Conservation (phyloP, 2,329 filamentous ascomycete genomes). For the Elsinoe ampelina region DNA sequence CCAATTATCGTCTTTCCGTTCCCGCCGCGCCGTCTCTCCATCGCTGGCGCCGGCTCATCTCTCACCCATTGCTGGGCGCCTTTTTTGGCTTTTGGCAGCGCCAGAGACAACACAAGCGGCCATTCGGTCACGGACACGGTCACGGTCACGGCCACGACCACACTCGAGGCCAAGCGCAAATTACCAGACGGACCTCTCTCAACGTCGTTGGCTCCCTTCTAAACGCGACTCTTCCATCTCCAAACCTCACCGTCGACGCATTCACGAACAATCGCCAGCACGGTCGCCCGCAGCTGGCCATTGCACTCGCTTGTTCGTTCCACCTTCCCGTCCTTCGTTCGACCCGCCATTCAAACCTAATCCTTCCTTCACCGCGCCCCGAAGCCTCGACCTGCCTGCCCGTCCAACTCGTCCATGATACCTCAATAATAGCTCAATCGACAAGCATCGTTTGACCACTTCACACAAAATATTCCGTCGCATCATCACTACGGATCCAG, state of each 20-base stretch:
- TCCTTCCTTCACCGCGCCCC: slow-evolving; percentile 11
- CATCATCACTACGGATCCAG: background rate
- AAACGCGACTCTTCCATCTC: background rate
- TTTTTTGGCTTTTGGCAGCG: slow-evolving; percentile 5
- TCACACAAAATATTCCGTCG: slow-evolving; percentile 1
- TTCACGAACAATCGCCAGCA: background rate
- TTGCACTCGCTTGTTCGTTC: slow-evolving; percentile 7
- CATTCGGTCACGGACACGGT: background rate
- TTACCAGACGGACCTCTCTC: background rate
- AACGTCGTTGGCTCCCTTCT: background rate
- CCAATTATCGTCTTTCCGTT: slow-evolving; percentile 1
- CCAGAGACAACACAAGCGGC: slow-evolving; percentile 8
- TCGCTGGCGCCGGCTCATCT: background rate
- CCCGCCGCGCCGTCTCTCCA: background rate
- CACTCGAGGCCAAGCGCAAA: background rate
- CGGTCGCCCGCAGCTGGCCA: slow-evolving; percentile 6
- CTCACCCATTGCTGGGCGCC: slow-evolving; percentile 3
- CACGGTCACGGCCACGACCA: no score
- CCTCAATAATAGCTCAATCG: slow-evolving; percentile 5
- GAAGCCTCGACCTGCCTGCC: slow-evolving; percentile 2
- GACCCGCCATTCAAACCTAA: slow-evolving; percentile 4
- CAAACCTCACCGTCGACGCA: slow-evolving; percentile 3
- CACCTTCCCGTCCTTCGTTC: slow-evolving; percentile 9
- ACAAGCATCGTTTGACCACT: slow-evolving; percentile 1
- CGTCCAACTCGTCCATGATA: slow-evolving; percentile 2